Evolutionary conservation across 352 stramenopile genomes (phyloP).

Genomic region (Phytophthora rubi): DNA sequence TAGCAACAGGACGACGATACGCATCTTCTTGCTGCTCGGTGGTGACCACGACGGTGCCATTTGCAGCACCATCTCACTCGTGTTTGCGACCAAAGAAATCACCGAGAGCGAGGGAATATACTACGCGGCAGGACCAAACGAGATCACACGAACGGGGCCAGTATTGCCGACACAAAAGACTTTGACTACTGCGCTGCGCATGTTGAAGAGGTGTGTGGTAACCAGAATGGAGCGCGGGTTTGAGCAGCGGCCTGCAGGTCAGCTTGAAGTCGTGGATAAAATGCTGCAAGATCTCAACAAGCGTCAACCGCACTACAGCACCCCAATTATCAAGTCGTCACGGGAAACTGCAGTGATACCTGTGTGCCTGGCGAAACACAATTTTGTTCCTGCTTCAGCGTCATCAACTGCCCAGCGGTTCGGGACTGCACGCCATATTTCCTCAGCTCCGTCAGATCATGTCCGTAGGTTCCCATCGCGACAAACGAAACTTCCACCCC

Average conservation of each 20-base stretch:
- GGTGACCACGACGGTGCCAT: slow-evolving; percentile 51
- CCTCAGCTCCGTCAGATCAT: neutral
- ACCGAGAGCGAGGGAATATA: slow-evolving; percentile 34
- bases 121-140: slow-evolving; percentile 23
- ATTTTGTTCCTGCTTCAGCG: neutral
- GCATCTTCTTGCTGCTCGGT: slow-evolving; percentile 41
- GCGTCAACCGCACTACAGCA: slow-evolving; percentile 23
- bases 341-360: neutral
- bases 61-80: slow-evolving; percentile 30
- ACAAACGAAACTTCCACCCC: neutral
- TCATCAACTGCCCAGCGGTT: neutral
- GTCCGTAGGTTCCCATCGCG: neutral
- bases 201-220: slow-evolving; percentile 40
- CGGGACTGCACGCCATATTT: neutral
- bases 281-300: slow-evolving; percentile 13
- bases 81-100: slow-evolving; percentile 27
- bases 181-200: slow-evolving; percentile 30
- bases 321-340: neutral
- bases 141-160: slow-evolving; percentile 9
- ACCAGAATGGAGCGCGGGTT: slow-evolving; percentile 30
- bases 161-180: slow-evolving; percentile 32
- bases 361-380: neutral
- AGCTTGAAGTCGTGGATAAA: slow-evolving; percentile 32
- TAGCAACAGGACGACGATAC: slow-evolving; percentile 17
- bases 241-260: slow-evolving; percentile 19